Base-by-base conservation (phyloP, 345 rosid species). In the Melastoma malabathricum region DNA sequence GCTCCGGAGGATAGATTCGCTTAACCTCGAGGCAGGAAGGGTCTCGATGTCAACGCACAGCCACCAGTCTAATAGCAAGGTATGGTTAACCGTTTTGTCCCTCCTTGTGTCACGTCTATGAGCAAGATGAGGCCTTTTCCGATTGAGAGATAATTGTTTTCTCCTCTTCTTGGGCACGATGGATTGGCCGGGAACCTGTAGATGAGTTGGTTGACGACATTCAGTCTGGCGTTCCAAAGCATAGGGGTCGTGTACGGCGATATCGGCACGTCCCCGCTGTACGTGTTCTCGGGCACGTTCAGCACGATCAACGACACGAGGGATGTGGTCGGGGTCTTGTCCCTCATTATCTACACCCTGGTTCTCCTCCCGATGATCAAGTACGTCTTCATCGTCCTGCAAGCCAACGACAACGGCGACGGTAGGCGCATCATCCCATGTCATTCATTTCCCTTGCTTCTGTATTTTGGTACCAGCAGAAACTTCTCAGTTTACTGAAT, bases 351-450 rank as follows among this genome's bases (percentile, higher is more conserved):
- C 57, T 86, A 83, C 59, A 75, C 94, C 16, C 2, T 89, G 1
- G 19, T 59, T 3, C 75, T 86, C 18, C 48, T 81, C 0, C 73
- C 97, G 1, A 48, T 83, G 18, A 29, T 81, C 61, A 86, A 86
- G 59, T 86, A 86, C 13, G 77, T 79, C 22, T 73, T 74, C 64
- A 61, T 89, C n/a, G 97, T 86, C n/a, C 56, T 86, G 41, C 53
- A 62, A 52, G 94, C 94, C 48, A 86, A 86, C 16, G 95, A 89
- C 66, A 76, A 81, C 7, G 97, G 97, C 3, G 87, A 89, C 27
- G 94, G 89, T 88, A 45, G 49, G 67, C 25, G 31, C 13, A 56
- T 51, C 1, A n/a, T 7, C 8, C 1, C 17, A 12, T 16, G 2
- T 18, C 14, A 8, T 27, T 20, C 22, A 15, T 43, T 17, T 10